These are phyloP conservation scores for Leccinum ochraceum DNA, from an alignment of 768 basidiomycete species.

Conservation along the genomic window DNA sequence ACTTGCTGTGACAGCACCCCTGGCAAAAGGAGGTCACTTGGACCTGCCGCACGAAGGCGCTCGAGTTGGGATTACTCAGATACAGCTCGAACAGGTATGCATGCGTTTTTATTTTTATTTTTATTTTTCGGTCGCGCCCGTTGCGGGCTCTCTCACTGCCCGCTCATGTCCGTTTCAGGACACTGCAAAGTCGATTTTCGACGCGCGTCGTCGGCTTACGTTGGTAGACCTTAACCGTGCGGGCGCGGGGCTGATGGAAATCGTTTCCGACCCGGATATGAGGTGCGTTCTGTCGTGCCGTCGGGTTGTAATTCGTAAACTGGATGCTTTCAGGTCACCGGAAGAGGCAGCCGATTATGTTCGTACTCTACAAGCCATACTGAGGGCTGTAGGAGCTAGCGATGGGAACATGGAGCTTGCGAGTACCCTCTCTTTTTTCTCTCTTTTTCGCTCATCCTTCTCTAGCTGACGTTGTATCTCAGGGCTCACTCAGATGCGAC, in stretches of 20 bases:
- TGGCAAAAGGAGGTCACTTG: constrained; percentile 70
- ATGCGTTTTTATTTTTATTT: neutral
- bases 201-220: constrained; percentile 49
- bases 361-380: constrained; percentile 72
- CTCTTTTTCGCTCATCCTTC: neutral
- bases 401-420: constrained; percentile 99
- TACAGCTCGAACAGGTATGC: constrained; percentile 91
- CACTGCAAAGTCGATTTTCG: constrained; percentile 81
- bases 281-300: constrained; percentile 39
- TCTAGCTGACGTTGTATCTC: constrained; percentile 3
- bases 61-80: constrained; percentile 83
- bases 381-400: constrained; percentile 83
- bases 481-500: constrained; percentile 96
- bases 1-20: constrained; percentile 56
- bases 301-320: neutral
- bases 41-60: constrained; percentile 40
- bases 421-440: constrained; percentile 11
- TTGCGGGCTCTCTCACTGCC: neutral
- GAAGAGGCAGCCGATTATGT: constrained; percentile 93
- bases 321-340: constrained; percentile 52
- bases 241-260: constrained; percentile 89
- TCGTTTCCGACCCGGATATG: constrained; percentile 93
- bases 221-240: constrained; percentile 89
- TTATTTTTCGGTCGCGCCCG: neutral
- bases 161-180: constrained; percentile 52